A percentile compares a stretch with the other conserved stretches of the same genome.
These are phyloP conservation scores for Venturia pyrina DNA, from an alignment of 2,329 filamentous ascomycete species.

Conservation along the genomic window DNA sequence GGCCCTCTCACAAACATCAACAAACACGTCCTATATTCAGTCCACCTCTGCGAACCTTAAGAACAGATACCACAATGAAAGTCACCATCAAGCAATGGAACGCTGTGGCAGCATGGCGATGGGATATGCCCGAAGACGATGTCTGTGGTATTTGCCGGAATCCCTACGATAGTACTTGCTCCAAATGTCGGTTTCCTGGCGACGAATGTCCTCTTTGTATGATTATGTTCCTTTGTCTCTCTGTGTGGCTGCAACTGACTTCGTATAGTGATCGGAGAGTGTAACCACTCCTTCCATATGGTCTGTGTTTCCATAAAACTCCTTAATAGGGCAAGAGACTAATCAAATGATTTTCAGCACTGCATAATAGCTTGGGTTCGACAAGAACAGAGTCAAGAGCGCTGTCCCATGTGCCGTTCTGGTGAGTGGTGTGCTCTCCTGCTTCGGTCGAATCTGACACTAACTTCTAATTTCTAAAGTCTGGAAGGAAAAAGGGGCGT, in stretches of 20 bases:
- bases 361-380: conserved; percentile 95
- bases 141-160: conserved; percentile 98
- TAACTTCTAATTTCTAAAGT: background rate
- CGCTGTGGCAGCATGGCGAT: conserved; percentile 90
- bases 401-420: conserved; percentile 97
- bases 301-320: conserved; percentile 35
- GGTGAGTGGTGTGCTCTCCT: conserved; percentile 44
- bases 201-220: conserved; percentile 87
- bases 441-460: background rate
- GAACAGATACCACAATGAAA: conserved; percentile 57
- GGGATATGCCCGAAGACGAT: conserved; percentile 95
- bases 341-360: conserved; percentile 47
- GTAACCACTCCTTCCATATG: conserved; percentile 97
- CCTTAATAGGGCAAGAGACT: conserved; percentile 1
- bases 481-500: conserved; percentile 12
- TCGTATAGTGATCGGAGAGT: conserved; percentile 76
- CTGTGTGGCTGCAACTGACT: conserved; percentile 13
- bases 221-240: conserved; percentile 20
- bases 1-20: conserved; percentile 9
- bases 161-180: conserved; percentile 94
- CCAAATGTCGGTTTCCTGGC: conserved; percentile 94
- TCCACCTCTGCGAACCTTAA: background rate
- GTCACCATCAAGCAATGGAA: conserved; percentile 91
- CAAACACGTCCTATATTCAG: conserved; percentile 11
- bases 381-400: conserved; percentile 82